phyloP scores from a whole-genome alignment of 2,329 filamentous ascomycete genomes.

The Hypomyces rosellus region DNA sequence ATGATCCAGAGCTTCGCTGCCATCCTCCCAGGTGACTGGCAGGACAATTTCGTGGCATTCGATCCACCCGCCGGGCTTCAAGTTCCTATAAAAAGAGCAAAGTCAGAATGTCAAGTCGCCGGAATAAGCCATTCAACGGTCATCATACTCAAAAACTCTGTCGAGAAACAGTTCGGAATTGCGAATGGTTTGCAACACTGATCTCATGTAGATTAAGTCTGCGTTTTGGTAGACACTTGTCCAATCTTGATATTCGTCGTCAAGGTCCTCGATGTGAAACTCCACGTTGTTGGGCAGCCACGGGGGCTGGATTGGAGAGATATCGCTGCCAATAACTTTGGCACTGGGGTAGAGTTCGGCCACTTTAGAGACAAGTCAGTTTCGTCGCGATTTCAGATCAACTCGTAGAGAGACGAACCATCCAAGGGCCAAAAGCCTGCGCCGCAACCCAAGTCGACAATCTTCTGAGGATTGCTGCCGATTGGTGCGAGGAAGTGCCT shows the following conservation, averaged over 20 bases:
- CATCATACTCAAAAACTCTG: constrained; percentile 37
- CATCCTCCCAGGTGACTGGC: constrained; percentile 28
- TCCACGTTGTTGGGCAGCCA: constrained; percentile 51
- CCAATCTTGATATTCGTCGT: constrained; percentile 30
- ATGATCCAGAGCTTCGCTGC: constrained; percentile 21
- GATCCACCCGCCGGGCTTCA: constrained; percentile 35
- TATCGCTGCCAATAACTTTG: constrained; percentile 38
- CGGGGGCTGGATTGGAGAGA: constrained; percentile 38
- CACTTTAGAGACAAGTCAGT: constrained; percentile 26
- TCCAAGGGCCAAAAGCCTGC: constrained; percentile 52
- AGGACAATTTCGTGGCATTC: constrained; percentile 32
- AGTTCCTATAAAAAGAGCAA: constrained; percentile 21
- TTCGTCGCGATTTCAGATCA: background rate
- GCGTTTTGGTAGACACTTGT: constrained; percentile 31
- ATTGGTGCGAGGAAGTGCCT: constrained; percentile 39
- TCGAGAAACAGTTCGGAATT: constrained; percentile 44
- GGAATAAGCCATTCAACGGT: background rate
- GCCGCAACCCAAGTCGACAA: constrained; percentile 45
- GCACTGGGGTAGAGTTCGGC: constrained; percentile 40
- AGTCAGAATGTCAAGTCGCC: constrained; percentile 8
- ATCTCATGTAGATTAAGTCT: constrained; percentile 49
- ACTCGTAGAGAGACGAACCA: constrained; percentile 25
- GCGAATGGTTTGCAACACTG: constrained; percentile 44
- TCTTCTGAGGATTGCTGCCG: constrained; percentile 38
- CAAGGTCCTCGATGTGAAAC: constrained; percentile 37